A percentile compares a stretch with the other conserved stretches of the same genome.
Evolutionary conservation across 2,329 filamentous ascomycete species (phyloP).

Genomic region (Colletotrichum sp.): DNA sequence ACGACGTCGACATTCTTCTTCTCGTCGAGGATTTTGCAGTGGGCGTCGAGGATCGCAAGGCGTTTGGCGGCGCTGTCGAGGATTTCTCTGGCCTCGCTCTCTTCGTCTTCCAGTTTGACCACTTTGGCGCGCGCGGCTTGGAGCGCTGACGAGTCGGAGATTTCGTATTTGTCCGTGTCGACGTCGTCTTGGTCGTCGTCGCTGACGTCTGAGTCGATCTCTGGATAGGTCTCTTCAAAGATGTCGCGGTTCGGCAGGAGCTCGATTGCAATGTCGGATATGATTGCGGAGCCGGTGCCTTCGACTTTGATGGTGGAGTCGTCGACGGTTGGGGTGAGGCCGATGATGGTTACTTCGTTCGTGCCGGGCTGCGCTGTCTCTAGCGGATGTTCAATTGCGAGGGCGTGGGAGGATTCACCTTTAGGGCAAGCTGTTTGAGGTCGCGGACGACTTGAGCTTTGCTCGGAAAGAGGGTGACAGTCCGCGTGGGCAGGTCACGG

Average conservation of each 20-base stretch:
- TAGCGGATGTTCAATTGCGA: constrained; percentile 57
- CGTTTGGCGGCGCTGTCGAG: constrained; percentile 39
- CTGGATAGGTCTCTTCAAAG: constrained; percentile 59
- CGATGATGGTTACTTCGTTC: constrained; percentile 62
- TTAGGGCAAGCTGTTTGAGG: constrained; percentile 56
- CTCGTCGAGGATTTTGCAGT: constrained; percentile 39
- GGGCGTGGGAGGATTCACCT: constrained; percentile 30
- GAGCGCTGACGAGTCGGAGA: constrained; percentile 21
- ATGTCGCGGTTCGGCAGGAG: constrained; percentile 58
- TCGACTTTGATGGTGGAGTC: constrained; percentile 66
- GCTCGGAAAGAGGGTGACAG: constrained; percentile 66
- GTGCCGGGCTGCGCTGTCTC: constrained; percentile 55
- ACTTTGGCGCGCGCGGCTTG: constrained; percentile 34
- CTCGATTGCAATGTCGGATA: constrained; percentile 67
- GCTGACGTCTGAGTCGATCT: constrained; percentile 42
- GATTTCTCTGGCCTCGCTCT: constrained; percentile 31
- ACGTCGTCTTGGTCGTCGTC: constrained; percentile 31
- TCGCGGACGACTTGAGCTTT: constrained; percentile 65
- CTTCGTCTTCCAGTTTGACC: constrained; percentile 31
- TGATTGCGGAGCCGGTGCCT: constrained; percentile 57
- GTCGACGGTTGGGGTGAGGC: constrained; percentile 59
- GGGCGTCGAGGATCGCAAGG: constrained; percentile 43
- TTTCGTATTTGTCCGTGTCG: constrained; percentile 24
- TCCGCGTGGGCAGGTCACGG: constrained; percentile 61
- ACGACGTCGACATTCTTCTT: constrained; percentile 38